These are phyloP conservation scores for Spergularia marina DNA, from an alignment of 148 eudicot genomes.

Conservation along the genomic window DNA sequence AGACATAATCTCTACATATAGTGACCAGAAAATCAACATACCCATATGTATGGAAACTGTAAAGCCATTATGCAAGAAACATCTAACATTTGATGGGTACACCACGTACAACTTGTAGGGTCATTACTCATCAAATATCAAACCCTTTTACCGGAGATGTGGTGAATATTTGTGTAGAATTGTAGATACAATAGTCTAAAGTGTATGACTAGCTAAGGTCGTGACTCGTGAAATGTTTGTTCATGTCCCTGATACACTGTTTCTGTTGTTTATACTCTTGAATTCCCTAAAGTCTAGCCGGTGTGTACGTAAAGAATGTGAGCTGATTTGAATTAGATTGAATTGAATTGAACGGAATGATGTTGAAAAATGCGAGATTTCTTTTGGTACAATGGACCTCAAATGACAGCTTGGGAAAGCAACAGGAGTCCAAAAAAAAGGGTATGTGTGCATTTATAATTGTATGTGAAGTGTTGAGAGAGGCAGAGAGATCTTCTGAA, in stretches of 20 bases:
- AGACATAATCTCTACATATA: conserved; percentile 11
- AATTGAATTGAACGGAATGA: not conserved
- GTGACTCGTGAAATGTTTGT: too few species aligned
- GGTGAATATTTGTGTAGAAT: not conserved
- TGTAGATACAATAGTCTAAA: not conserved
- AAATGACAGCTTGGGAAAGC: conserved; percentile 19
- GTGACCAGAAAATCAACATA: conserved; percentile 11
- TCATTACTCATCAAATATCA: not conserved
- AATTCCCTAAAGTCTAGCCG: too few species aligned
- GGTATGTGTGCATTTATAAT: conserved; percentile 10
- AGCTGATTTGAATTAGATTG: not conserved
- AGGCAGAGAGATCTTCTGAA: conserved; percentile 8
- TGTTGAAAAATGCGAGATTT: too few species aligned
- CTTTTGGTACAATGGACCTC: too few species aligned
- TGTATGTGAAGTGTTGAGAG: not conserved
- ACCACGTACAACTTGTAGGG: conserved; percentile 11
- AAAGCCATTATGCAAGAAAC: not conserved
- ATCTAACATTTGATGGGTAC: conserved; percentile 5
- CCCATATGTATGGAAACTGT: not conserved
- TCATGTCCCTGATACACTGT: too few species aligned
- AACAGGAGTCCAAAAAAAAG: conserved; percentile 28
- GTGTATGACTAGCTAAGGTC: too few species aligned
- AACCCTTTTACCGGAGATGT: not conserved
- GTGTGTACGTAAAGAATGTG: too few species aligned
- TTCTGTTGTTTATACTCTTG: too few species aligned